phyloP scores from a whole-genome alignment of 352 stramenopile species.

The Phytophthora fragariaefolia region DNA sequence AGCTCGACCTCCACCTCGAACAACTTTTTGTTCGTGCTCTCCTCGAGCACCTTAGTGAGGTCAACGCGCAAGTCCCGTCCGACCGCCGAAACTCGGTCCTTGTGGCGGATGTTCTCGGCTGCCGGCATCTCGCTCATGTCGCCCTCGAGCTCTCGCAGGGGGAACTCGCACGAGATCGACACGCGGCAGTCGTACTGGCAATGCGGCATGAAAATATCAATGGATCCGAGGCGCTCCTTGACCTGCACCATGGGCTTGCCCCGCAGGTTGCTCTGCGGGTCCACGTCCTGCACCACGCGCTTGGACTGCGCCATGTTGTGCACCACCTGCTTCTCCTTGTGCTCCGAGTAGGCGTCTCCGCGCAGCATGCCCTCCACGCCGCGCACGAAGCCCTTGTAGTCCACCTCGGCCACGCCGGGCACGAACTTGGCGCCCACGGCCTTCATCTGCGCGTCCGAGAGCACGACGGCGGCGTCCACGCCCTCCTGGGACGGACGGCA shows the following conservation, averaged over 20 bases:
- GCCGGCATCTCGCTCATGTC: conserved; percentile 68
- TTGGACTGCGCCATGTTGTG: conserved; percentile 82
- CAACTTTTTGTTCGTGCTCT: conserved; percentile 70
- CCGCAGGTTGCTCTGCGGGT: conserved; percentile 60
- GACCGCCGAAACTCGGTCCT: conserved; percentile 80
- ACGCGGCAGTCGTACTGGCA: conserved; percentile 88
- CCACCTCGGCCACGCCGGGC: conserved; percentile 68
- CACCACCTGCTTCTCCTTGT: conserved; percentile 82
- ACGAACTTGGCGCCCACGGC: conserved; percentile 82
- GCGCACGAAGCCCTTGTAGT: conserved; percentile 76
- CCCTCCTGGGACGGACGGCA: conserved; percentile 78
- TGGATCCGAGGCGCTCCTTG: conserved; percentile 82
- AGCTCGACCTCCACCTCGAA: conserved; percentile 88
- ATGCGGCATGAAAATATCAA: conserved; percentile 89
- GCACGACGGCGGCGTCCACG: conserved; percentile 73
- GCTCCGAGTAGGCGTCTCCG: conserved; percentile 71
- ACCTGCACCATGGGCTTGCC: conserved; percentile 66
- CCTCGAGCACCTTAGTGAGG: conserved; percentile 82
- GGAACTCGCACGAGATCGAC: conserved; percentile 86
- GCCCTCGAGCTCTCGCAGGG: conserved; percentile 56
- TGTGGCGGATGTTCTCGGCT: conserved; percentile 77
- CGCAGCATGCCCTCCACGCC: conserved; percentile 74
- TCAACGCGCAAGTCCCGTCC: conserved; percentile 83
- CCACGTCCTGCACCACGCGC: conserved; percentile 79
- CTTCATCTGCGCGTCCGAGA: conserved; percentile 82